Evolutionary conservation across 2,329 filamentous ascomycete species (phyloP).

Genomic region (Colletotrichum lentis): DNA sequence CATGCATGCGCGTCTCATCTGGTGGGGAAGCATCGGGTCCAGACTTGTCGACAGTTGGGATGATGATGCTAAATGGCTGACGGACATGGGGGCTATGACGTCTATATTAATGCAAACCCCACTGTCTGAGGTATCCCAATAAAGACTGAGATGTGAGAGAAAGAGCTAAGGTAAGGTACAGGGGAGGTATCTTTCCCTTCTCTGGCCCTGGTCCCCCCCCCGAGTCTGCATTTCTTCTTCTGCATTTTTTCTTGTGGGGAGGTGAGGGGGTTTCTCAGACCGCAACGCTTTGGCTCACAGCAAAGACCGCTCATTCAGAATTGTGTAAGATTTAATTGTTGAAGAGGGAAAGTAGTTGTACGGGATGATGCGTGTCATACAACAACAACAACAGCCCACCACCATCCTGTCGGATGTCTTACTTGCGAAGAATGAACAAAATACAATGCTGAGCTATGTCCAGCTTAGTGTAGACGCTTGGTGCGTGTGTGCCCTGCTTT

Average conservation of each 20-base stretch:
- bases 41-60: conserved; percentile 29
- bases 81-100: conserved; percentile 33
- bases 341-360: not conserved
- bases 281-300: not conserved
- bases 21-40: too few species aligned
- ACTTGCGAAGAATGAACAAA: not conserved
- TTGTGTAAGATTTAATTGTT: not conserved
- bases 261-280: too few species aligned
- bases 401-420: not conserved
- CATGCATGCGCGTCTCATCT: too few species aligned
- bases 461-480: not conserved
- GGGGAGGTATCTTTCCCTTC: conserved; percentile 15
- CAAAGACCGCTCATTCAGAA: not conserved
- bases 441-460: not conserved
- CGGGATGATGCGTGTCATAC: not conserved
- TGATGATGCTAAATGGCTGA: conserved; percentile 36
- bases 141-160: conserved; percentile 9
- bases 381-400: not conserved
- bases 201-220: not conserved
- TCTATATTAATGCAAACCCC: conserved; percentile 26
- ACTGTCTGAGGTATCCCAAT: conserved; percentile 14
- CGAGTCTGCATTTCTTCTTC: too few species aligned
- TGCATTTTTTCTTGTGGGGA: too few species aligned
- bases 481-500: conserved; percentile 11
- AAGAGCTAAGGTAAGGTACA: conserved; percentile 21